Evolutionary conservation across 106 monocot genomes (phyloP).

Genomic region (Iris macrosiphon): DNA sequence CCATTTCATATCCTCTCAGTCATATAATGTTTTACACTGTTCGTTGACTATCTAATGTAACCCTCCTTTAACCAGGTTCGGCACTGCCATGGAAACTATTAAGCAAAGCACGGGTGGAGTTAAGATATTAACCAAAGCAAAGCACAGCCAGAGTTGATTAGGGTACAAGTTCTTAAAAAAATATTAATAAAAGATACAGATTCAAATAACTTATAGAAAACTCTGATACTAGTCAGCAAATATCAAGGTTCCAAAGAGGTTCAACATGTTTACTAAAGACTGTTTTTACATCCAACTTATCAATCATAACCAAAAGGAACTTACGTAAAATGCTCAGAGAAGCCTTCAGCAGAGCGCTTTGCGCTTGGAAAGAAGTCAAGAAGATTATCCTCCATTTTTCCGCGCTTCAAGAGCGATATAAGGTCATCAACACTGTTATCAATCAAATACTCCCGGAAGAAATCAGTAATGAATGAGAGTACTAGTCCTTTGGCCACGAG

Average conservation of each 20-base stretch:
- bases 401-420: constrained; percentile 72
- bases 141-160: too few species aligned
- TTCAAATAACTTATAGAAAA: too few species aligned
- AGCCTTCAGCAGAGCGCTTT: constrained; percentile 64
- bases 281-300: neutral
- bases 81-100: too few species aligned
- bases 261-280: neutral
- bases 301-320: neutral
- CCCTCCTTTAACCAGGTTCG: too few species aligned
- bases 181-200: too few species aligned
- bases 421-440: constrained; percentile 93
- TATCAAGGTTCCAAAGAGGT: neutral
- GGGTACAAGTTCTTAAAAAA: too few species aligned
- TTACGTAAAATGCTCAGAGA: constrained; percentile 96
- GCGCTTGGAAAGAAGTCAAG: constrained; percentile 83
- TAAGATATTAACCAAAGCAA: too few species aligned
- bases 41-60: too few species aligned
- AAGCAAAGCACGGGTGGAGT: too few species aligned
- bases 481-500: constrained; percentile 96
- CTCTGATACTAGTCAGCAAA: too few species aligned
- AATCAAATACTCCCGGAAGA: constrained; percentile 80
- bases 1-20: too few species aligned
- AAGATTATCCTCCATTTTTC: constrained; percentile 95
- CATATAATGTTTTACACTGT: too few species aligned
- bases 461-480: constrained; percentile 89